These are phyloP conservation scores for grape (Vitis vinifera) DNA, from an alignment of 164 flowering plant species.

Conservation along the genomic window DNA sequence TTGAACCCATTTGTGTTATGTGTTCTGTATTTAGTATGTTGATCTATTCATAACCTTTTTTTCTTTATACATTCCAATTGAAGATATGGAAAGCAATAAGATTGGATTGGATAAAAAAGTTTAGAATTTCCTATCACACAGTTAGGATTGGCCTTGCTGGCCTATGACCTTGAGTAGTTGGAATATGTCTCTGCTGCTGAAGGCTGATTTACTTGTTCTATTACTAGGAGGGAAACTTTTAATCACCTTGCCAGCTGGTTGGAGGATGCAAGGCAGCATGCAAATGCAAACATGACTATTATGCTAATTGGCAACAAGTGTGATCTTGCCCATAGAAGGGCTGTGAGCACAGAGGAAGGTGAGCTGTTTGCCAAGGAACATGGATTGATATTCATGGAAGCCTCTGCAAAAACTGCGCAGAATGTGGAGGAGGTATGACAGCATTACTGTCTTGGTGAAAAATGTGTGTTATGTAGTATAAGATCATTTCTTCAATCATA, in stretches of 20 bases:
- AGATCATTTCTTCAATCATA: neutral
- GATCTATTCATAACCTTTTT: too few relatives aligned
- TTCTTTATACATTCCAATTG: too few relatives aligned
- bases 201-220: neutral
- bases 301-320: slow-evolving; percentile 87
- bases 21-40: too few relatives aligned
- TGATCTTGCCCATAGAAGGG: slow-evolving; percentile 83
- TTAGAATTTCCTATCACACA: too few relatives aligned
- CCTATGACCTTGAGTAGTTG: too few relatives aligned
- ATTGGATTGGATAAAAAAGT: too few relatives aligned
- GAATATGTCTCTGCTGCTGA: too few relatives aligned
- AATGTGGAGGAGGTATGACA: slow-evolving; percentile 86
- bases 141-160: too few relatives aligned
- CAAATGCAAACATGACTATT: slow-evolving; percentile 85
- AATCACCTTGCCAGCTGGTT: slow-evolving; percentile 89
- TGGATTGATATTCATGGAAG: slow-evolving; percentile 88
- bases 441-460: neutral
- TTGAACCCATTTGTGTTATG: too few relatives aligned
- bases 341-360: slow-evolving; percentile 87
- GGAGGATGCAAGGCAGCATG: slow-evolving; percentile 92
- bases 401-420: slow-evolving; percentile 86
- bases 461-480: neutral
- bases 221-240: slow-evolving; percentile 74
- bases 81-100: too few relatives aligned
- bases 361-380: slow-evolving; percentile 89